These are phyloP conservation scores for Tuber brumale DNA, from an alignment of 495 filamentous ascomycete species.

Conservation along the genomic window DNA sequence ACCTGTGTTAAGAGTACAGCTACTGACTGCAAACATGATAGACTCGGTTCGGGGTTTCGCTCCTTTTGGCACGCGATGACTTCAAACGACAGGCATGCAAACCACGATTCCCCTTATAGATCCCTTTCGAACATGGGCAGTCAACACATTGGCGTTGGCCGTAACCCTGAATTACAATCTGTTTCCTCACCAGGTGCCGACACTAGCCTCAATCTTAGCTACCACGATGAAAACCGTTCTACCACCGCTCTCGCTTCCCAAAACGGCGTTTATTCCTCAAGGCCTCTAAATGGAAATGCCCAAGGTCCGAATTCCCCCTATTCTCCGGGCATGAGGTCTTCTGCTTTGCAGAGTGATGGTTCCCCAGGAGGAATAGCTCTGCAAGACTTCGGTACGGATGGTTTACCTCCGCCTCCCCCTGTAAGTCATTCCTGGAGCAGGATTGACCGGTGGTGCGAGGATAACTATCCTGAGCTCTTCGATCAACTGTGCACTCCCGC, in stretches of 20 bases:
- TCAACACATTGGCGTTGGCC: slow-evolving; percentile 64
- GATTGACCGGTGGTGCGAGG: slow-evolving; percentile 89
- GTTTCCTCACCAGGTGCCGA: slow-evolving; percentile 70
- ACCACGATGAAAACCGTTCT: slow-evolving; percentile 64
- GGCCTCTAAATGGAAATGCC: slow-evolving; percentile 52
- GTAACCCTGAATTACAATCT: slow-evolving; percentile 64
- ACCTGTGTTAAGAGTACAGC: not conserved
- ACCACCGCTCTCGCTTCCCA: slow-evolving; percentile 48
- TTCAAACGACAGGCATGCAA: slow-evolving; percentile 67
- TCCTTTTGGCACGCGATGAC: slow-evolving; percentile 98
- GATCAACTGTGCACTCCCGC: slow-evolving; percentile 88
- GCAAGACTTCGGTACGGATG: slow-evolving; percentile 83
- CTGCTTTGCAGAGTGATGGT: slow-evolving; percentile 53
- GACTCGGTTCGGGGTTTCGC: slow-evolving; percentile 59
- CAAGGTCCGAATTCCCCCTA: slow-evolving; percentile 65
- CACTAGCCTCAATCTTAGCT: slow-evolving; percentile 64
- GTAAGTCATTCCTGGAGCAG: slow-evolving; percentile 83
- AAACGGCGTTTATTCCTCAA: slow-evolving; percentile 43
- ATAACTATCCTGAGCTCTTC: slow-evolving; percentile 87
- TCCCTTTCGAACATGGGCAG: slow-evolving; percentile 57
- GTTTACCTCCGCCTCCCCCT: slow-evolving; percentile 80
- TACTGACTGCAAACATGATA: slow-evolving; percentile 34
- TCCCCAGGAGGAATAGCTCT: slow-evolving; percentile 82
- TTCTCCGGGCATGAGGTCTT: slow-evolving; percentile 80
- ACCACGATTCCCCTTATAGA: slow-evolving; percentile 78